Evolutionary conservation across 129 eudicot species (phyloP).

Genomic region (Deinandra increscens): DNA sequence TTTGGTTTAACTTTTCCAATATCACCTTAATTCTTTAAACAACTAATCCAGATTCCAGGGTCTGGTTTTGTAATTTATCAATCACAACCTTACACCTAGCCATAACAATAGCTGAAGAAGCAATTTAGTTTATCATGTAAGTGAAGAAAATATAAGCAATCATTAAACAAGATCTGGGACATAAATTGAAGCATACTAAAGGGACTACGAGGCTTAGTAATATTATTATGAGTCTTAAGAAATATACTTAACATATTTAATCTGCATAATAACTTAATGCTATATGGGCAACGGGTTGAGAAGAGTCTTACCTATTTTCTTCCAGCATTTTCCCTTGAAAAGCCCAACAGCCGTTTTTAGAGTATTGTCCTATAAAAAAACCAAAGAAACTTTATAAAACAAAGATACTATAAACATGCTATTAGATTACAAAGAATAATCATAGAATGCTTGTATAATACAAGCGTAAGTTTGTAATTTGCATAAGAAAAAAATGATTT

Average conservation of each 20-base stretch:
- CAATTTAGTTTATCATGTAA: not conserved
- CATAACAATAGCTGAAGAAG: not conserved
- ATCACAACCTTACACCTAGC: not conserved
- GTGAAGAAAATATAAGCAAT: not conserved
- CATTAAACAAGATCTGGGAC: not conserved
- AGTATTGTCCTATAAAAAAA: slow-evolving; percentile 68
- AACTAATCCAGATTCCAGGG: not conserved
- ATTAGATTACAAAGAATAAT: not conserved
- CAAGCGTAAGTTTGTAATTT: not conserved
- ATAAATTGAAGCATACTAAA: not conserved
- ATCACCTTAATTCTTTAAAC: no score
- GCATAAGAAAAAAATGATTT: not conserved
- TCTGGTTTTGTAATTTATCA: not conserved
- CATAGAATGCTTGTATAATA: not conserved
- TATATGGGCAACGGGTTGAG: slow-evolving; percentile 12
- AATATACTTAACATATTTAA: slow-evolving; percentile 2
- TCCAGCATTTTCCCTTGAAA: slow-evolving; percentile 88
- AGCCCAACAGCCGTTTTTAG: slow-evolving; percentile 67
- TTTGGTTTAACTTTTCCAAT: no score
- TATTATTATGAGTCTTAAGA: not conserved
- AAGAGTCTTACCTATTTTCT: slow-evolving; percentile 70
- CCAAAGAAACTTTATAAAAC: slow-evolving; percentile 11
- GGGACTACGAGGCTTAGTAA: not conserved
- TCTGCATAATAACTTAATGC: not conserved
- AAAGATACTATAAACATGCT: not conserved